phyloP scores from a whole-genome alignment of 2,329 filamentous ascomycete genomes.

The Amylocarpus encephaloides region DNA sequence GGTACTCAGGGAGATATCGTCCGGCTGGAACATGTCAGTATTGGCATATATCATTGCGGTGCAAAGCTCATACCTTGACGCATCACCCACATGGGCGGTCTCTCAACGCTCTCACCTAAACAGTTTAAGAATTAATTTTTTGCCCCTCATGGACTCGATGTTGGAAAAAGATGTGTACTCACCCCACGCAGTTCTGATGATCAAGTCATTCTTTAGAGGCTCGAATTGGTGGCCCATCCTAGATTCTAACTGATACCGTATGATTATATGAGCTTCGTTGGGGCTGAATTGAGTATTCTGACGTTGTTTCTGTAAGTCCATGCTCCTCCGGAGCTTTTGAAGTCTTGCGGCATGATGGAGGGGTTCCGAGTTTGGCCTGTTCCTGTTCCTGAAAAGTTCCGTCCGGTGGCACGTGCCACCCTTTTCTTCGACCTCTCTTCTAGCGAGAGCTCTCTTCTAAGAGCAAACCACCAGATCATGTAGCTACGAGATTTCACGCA shows the following conservation, averaged over 20 bases:
- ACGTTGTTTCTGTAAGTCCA: neutral
- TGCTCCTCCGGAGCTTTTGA: neutral
- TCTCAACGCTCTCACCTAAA: conserved; percentile 79
- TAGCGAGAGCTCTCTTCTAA: neutral
- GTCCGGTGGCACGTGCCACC: neutral
- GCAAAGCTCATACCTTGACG: conserved; percentile 64
- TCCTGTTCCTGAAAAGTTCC: neutral
- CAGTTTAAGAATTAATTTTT: conserved; percentile 13
- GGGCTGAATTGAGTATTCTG: neutral
- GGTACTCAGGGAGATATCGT: conserved; percentile 95
- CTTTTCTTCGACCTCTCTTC: neutral
- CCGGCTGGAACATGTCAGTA: conserved; percentile 54
- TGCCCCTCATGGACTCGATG: conserved; percentile 11
- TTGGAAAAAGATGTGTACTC: conserved; percentile 2
- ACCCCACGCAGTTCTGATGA: conserved; percentile 88
- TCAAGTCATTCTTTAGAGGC: conserved; percentile 85
- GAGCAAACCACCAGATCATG: too few species aligned
- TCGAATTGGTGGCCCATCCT: conserved; percentile 68
- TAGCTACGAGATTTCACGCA: neutral
- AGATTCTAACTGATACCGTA: conserved; percentile 6
- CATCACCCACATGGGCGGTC: conserved; percentile 98
- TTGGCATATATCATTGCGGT: conserved; percentile 4
- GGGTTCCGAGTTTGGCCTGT: neutral
- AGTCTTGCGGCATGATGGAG: neutral
- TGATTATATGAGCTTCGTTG: neutral